Conservation (phyloP, 2,329 filamentous ascomycete genomes). For the Claviceps spartinae region DNA sequence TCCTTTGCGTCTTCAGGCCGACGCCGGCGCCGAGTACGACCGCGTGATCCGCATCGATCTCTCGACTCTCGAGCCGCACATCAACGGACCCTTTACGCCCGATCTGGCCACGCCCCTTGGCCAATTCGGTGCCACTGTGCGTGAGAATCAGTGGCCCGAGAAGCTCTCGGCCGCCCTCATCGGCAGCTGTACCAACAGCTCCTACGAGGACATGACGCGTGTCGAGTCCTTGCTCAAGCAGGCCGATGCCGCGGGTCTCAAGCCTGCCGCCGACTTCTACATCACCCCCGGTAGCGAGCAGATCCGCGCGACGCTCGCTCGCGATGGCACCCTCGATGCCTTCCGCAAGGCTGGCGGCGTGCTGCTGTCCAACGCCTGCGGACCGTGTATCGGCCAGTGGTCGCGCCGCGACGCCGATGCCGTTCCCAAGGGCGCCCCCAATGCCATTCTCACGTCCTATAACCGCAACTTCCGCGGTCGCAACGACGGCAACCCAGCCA, state of each 20-base stretch:
- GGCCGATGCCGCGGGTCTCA: conserved; percentile 75
- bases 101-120: conserved; percentile 89
- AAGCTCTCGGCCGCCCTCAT: conserved; percentile 88
- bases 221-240: conserved; percentile 89
- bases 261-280: conserved; percentile 84
- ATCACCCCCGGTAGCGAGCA: conserved; percentile 95
- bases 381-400: conserved; percentile 91
- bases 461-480: conserved; percentile 97
- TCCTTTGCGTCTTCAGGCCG: conserved; percentile 18
- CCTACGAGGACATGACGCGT: conserved; percentile 96
- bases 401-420: conserved; percentile 85
- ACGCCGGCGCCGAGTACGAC: conserved; percentile 76
- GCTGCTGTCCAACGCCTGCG: conserved; percentile 89
- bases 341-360: conserved; percentile 79
- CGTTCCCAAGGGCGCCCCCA: conserved; percentile 68
- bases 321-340: conserved; percentile 74
- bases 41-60: conserved; percentile 83
- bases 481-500: conserved; percentile 91
- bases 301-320: conserved; percentile 84
- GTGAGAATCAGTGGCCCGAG: conserved; percentile 78
- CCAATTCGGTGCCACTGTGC: conserved; percentile 72
- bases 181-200: conserved; percentile 97
- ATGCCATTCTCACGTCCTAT: conserved; percentile 93
- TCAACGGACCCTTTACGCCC: conserved; percentile 94
- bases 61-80: conserved; percentile 79